Percentiles rank a stretch among this genome's conserved stretches.
Conservation (phyloP, 805 yeast species). For the Yamadazyma sp. region DNA sequence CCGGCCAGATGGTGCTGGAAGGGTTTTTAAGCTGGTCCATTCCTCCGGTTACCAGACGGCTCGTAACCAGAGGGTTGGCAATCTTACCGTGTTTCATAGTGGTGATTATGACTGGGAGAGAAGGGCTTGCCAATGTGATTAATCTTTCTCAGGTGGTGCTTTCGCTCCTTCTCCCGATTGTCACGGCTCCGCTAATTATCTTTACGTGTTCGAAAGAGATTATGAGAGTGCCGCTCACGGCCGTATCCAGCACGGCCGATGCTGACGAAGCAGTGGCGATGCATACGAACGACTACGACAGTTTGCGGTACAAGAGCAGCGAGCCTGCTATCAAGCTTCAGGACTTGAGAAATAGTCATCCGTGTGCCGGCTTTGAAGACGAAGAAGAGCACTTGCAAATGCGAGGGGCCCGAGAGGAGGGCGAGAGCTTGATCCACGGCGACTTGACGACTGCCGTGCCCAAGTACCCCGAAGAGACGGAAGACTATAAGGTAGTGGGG, state of each 20-base stretch:
- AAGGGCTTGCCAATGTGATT: slow-evolving; percentile 71
- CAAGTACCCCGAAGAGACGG: neutral
- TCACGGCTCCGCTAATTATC: slow-evolving; percentile 82
- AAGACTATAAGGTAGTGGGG: slow-evolving; percentile 18
- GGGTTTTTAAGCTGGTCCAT: slow-evolving; percentile 82
- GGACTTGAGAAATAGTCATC: slow-evolving; percentile 40
- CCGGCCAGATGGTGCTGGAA: slow-evolving; percentile 92
- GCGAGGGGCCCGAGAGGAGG: slow-evolving; percentile 13
- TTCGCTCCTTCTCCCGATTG: slow-evolving; percentile 78
- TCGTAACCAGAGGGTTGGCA: slow-evolving; percentile 80
- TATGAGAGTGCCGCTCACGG: slow-evolving; percentile 56
- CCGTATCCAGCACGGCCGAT: slow-evolving; percentile 24
- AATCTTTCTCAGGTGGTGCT: slow-evolving; percentile 83
- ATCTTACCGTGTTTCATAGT: slow-evolving; percentile 81
- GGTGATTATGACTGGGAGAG: slow-evolving; percentile 71
- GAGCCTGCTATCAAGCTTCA: slow-evolving; percentile 43
- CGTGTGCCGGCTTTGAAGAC: slow-evolving; percentile 44
- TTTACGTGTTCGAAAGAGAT: slow-evolving; percentile 70
- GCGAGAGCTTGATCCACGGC: slow-evolving; percentile 18
- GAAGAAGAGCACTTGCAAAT: slow-evolving; percentile 24
- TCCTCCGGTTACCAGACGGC: slow-evolving; percentile 77
- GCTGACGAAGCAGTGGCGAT: neutral
- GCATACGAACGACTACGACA: slow-evolving; percentile 4
- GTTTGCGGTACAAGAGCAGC: slow-evolving; percentile 26
- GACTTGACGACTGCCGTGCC: slow-evolving; percentile 2